Evolutionary conservation across 1,284 basidiomycete genomes (phyloP).

Genomic region (Ustilago vetiveriae): DNA sequence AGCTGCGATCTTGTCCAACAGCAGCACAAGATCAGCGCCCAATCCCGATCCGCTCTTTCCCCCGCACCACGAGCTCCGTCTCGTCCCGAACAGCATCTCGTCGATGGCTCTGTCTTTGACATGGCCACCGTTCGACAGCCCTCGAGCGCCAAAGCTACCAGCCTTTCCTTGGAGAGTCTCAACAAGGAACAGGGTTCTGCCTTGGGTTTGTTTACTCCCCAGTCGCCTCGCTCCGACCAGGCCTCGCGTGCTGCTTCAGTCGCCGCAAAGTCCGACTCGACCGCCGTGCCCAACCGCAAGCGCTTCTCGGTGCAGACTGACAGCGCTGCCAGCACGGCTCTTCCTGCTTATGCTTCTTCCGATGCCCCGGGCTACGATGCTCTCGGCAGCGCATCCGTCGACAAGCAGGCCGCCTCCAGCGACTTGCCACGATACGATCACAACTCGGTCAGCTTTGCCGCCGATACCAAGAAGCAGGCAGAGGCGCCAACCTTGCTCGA

Average conservation of each 20-base stretch:
- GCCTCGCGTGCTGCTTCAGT: conserved; percentile 36
- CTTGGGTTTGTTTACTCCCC: conserved; percentile 2
- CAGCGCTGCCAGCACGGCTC: conserved; percentile 29
- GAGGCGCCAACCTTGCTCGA: conserved; percentile 38
- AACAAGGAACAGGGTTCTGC: conserved; percentile 8
- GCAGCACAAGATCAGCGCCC: not conserved
- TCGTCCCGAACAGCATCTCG: conserved; percentile 23
- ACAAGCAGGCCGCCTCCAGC: conserved; percentile 1
- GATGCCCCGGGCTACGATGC: conserved; percentile 13
- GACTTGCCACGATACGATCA: conserved; percentile 26
- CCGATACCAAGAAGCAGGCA: conserved; percentile 17
- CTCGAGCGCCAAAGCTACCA: conserved; percentile 1
- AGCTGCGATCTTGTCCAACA: conserved; percentile 6
- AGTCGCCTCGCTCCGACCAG: conserved; percentile 34
- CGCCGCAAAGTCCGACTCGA: conserved; percentile 26
- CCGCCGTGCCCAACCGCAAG: conserved; percentile 27
- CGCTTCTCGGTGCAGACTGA: conserved; percentile 37
- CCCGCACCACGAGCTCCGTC: no score
- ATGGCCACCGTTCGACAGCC: conserved; percentile 25
- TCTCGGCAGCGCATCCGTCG: not conserved
- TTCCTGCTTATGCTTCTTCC: conserved; percentile 12
- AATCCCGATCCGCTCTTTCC: no score
- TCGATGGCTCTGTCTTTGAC: conserved; percentile 29
- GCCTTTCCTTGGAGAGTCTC: conserved; percentile 27
- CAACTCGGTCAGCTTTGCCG: not conserved